These are phyloP conservation scores for Salix viminalis DNA, from an alignment of 345 rosid species.

Conservation along the genomic window DNA sequence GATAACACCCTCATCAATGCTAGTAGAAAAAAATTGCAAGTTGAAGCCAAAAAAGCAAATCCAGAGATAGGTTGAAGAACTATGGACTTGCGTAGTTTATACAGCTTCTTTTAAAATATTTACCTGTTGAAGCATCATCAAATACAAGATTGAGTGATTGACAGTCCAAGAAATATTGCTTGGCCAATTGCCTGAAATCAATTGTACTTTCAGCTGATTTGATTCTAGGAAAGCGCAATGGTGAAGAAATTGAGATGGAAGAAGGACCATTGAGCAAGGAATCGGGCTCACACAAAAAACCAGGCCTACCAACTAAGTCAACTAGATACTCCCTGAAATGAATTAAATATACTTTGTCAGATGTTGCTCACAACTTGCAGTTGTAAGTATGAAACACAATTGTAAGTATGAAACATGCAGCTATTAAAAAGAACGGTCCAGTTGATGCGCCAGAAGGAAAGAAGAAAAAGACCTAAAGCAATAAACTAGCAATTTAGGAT, in stretches of 20 bases:
- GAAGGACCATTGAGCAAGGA: conserved; percentile 97
- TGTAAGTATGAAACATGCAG: conserved; percentile 4
- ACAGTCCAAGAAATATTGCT: conserved; percentile 79
- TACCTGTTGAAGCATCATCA: conserved; percentile 75
- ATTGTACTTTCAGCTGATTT: conserved; percentile 58
- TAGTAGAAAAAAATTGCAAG: neutral
- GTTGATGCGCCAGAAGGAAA: neutral
- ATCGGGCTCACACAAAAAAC: conserved; percentile 82
- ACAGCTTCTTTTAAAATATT: conserved; percentile 6
- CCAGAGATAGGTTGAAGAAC: neutral
- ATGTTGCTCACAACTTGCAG: neutral
- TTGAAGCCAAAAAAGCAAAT: neutral
- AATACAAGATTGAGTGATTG: conserved; percentile 77
- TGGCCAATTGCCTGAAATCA: conserved; percentile 83
- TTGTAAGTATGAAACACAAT: conserved; percentile 6
- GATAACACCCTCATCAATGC: neutral
- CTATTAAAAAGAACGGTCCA: neutral
- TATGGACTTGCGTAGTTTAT: neutral
- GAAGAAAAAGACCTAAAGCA: neutral
- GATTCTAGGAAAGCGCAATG: conserved; percentile 84
- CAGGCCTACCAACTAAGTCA: conserved; percentile 91
- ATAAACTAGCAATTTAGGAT: neutral
- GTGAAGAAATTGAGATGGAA: conserved; percentile 87
- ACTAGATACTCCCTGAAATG: conserved; percentile 87
- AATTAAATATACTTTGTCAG: conserved; percentile 27